Conservation (phyloP, 177 flowering plant species). For the Vitis hybrid region DNA sequence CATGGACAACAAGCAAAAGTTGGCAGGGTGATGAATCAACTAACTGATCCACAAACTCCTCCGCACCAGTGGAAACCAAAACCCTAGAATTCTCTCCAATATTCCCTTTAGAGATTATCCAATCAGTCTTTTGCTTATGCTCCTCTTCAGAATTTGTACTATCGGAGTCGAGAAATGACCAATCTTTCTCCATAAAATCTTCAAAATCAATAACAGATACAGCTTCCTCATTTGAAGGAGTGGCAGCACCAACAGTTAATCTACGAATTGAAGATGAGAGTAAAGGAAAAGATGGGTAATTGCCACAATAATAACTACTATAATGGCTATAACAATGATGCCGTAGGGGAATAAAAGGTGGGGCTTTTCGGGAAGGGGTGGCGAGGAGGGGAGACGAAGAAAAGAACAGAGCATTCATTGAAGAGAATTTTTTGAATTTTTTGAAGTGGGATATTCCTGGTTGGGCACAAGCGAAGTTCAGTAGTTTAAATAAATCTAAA, state of each 20-base stretch:
- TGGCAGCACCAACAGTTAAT: slow-evolving; percentile 9
- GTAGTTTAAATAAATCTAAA: too few relatives aligned
- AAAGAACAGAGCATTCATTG: slow-evolving; percentile 25
- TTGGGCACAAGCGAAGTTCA: too few relatives aligned
- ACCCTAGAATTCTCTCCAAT: slow-evolving; percentile 54
- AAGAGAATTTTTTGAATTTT: neutral
- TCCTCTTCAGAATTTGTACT: slow-evolving; percentile 31
- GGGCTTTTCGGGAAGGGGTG: slow-evolving; percentile 3
- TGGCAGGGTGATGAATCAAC: slow-evolving; percentile 41
- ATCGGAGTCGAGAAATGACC: slow-evolving; percentile 81
- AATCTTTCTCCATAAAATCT: slow-evolving; percentile 74
- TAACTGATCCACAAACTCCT: slow-evolving; percentile 64
- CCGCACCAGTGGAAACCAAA: slow-evolving; percentile 70
- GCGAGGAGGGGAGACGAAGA: slow-evolving; percentile 9
- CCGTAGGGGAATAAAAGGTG: slow-evolving; percentile 1
- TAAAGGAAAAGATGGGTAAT: neutral
- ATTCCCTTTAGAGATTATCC: slow-evolving; percentile 59
- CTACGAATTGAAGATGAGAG: neutral
- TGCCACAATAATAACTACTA: neutral
- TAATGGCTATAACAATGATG: neutral
- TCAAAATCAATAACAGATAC: slow-evolving; percentile 51
- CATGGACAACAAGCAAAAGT: slow-evolving; percentile 71
- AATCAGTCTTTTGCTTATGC: slow-evolving; percentile 30
- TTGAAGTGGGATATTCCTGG: too few relatives aligned
- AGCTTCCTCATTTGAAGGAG: slow-evolving; percentile 38